Evolutionary conservation across 2,329 filamentous ascomycete genomes (phyloP).

Genomic region (Clonostachys rosea): DNA sequence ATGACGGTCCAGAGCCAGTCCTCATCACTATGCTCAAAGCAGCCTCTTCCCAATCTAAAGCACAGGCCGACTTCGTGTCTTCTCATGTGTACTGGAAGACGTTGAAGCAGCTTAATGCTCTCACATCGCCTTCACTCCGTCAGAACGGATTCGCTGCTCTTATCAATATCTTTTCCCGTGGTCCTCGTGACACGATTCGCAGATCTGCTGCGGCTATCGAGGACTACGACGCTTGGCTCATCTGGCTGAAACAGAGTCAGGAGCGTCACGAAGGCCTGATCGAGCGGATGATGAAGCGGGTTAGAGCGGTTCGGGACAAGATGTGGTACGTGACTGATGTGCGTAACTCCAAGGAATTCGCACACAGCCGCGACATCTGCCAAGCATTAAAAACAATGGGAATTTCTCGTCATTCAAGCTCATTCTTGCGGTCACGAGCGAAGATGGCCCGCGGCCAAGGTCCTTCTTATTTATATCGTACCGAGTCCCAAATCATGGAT

Average conservation of each 20-base stretch:
- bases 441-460: slow-evolving; percentile 40
- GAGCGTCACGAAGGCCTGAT: slow-evolving; percentile 72
- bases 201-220: slow-evolving; percentile 69
- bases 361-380: slow-evolving; percentile 80
- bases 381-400: slow-evolving; percentile 90
- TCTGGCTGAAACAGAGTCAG: slow-evolving; percentile 79
- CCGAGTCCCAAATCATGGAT: slow-evolving; percentile 82
- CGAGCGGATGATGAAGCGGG: slow-evolving; percentile 67
- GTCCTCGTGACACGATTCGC: slow-evolving; percentile 64
- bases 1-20: slow-evolving; percentile 37
- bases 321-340: slow-evolving; percentile 99
- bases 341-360: slow-evolving; percentile 82
- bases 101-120: slow-evolving; percentile 64
- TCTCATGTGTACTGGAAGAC: slow-evolving; percentile 85
- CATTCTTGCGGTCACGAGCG: slow-evolving; percentile 43
- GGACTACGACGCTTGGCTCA: slow-evolving; percentile 76
- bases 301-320: slow-evolving; percentile 81
- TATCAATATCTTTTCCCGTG: slow-evolving; percentile 69
- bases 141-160: slow-evolving; percentile 67
- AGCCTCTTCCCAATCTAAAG: slow-evolving; percentile 71
- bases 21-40: slow-evolving; percentile 71
- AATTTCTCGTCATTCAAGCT: slow-evolving; percentile 51
- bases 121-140: slow-evolving; percentile 56
- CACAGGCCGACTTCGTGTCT: slow-evolving; percentile 76
- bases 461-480: slow-evolving; percentile 68